Evolutionary conservation across 768 basidiomycete genomes (phyloP), one percentile per base, ranked within the genome.

Genomic region (Tubosaeta sp.): DNA sequence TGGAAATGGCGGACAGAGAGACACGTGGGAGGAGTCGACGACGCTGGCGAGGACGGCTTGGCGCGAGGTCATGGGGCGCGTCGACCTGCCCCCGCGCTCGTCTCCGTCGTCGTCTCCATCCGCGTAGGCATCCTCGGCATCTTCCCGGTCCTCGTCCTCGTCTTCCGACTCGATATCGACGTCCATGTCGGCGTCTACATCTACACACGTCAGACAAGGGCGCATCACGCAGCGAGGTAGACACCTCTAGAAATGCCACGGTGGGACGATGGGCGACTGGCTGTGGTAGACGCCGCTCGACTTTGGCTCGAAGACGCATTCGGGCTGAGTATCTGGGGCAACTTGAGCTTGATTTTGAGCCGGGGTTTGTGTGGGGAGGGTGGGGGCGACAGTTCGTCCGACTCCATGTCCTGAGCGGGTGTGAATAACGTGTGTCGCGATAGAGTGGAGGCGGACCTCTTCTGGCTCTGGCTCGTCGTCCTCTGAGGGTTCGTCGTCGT

Each of bases 1-100:
- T 9, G 6, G 8, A 40, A 13, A 14, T 13, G 21, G 40, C 64
- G 1, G 13, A 84, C 83, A 69, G 14, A 89, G 68, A 1, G 85
- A 81, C 29, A 89, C 84, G 60, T 88, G 86, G 0, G 81, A 76
- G 0, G 85, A 74, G 48, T 82, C 84, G 2, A 84, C 79, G 27
- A 86, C 82, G 49, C 82, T 84, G 2, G 83, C 83, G 9, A 87
- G 70, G 14, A 85, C 86, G 2, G 87, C 87, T 57, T 89, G 86
- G 22, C 87, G 73, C 1, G 77, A 79, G 25, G 75, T 82, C 73
- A 78, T 76, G 6, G 73, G 76, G 38, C 69, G 67, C 47, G 48
- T 67, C 44, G 55, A 65, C 31, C 52, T 60, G 18, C 60, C 59
- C 1, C 52, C 51, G 5, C 67, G 72, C 43, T 78, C 76, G 31